Base-by-base conservation (phyloP, 163 green algal species). In the Volvox carteri region DNA sequence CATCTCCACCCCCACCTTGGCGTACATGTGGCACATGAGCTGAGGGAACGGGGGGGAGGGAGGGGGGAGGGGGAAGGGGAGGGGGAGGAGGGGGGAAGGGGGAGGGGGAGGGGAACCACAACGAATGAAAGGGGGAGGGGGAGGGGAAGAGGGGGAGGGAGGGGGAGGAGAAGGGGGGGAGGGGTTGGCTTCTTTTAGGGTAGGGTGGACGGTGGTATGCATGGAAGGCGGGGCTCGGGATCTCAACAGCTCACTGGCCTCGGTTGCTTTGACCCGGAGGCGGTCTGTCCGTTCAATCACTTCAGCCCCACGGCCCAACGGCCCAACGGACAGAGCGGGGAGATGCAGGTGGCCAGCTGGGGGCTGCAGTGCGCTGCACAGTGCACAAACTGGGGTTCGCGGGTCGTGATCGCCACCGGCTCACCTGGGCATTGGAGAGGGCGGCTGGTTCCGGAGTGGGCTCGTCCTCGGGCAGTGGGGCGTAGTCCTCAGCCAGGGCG, bases 1-100 rank as follows among this genome's bases (percentile, higher is more conserved):
- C 91, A 95, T 89, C 28, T 92, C 91, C 35, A 93, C 85, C 6
- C 92, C 92, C 12, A 89, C 62, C 28, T 85, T 73, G 14, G 58
- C 81, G 41, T 94, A 94, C 89, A 93, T 76, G 35, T 88, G 83
- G 68, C 68, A 81, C 35, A 88, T 33, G 4, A 88, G 68, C 83
- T 88, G 68, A 25, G 19, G 0, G 23, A 19, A 37, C 16, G 0
- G 37, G 37, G 78, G 11, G 28, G 41, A 1, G 42, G 37, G 52
- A 37, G 30, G 37, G 52, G 37, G 35, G 35, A 50, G 33, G 68
- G 35, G 35, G n/a, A 30, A 74, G 62, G 19, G 62, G 19, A 30
- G n/a, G 7, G 30, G 19, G 62, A 42, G 30, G 28, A 6, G 6
- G 28, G 28, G n/a, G 19, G 4, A 16, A 42, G 30, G 62, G 44